Conservation (phyloP, 345 rosid species). For the Brassica rapa region DNA sequence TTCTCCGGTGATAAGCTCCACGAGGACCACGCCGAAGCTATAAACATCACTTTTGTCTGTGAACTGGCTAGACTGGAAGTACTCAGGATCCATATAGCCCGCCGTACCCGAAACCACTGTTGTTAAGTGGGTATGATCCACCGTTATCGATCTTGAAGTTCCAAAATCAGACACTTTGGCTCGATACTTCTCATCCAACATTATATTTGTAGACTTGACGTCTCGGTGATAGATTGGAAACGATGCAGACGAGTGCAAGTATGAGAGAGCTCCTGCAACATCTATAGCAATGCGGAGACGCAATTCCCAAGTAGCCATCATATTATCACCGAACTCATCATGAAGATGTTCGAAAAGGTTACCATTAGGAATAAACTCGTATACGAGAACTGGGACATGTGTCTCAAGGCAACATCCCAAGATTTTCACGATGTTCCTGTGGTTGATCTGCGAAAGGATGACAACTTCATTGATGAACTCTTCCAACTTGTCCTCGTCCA, state of each 20-base stretch:
- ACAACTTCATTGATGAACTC: conserved; percentile 2
- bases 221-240: background rate
- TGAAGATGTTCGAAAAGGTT: background rate
- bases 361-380: background rate
- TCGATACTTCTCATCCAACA: background rate
- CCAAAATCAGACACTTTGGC: background rate
- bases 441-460: background rate
- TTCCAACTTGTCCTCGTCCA: background rate
- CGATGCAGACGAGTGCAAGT: background rate
- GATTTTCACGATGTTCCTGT: background rate
- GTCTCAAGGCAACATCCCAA: conserved; percentile 4
- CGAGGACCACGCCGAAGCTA: background rate
- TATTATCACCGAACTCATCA: background rate
- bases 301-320: background rate
- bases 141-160: background rate
- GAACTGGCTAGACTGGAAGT: background rate
- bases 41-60: background rate
- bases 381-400: background rate
- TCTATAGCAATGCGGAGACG: background rate
- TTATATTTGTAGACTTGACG: background rate
- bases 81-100: background rate
- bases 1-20: background rate
- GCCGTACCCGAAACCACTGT: background rate
- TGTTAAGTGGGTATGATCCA: background rate
- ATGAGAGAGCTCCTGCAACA: background rate